Conservation (phyloP, 1,284 basidiomycete species). For the Bjerkandera adusta region DNA sequence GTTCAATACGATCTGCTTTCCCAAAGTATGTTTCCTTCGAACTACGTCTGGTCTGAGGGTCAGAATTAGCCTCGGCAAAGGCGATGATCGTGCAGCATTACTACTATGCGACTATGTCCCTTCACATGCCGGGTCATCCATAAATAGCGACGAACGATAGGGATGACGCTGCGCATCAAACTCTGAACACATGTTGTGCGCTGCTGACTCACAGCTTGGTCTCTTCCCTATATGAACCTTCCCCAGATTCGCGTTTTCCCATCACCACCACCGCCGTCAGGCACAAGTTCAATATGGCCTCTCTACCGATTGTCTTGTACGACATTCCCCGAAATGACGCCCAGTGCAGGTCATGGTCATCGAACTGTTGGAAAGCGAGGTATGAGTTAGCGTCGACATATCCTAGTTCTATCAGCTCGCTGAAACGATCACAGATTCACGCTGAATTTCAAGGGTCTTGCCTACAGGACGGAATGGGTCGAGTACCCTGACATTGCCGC, state of each 20-base stretch:
- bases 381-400: conserved; percentile 9
- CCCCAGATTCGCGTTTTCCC: not conserved
- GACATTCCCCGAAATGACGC: conserved; percentile 9
- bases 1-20: too few species aligned
- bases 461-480: conserved; percentile 35
- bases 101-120: too few species aligned
- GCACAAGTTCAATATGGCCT: not conserved
- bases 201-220: not conserved
- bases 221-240: not conserved
- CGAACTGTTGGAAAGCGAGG: conserved; percentile 26
- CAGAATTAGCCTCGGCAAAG: too few species aligned
- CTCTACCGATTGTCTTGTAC: conserved; percentile 13
- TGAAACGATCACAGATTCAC: conserved; percentile 6
- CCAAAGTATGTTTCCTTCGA: too few species aligned
- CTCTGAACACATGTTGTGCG: not conserved
- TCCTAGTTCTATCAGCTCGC: not conserved
- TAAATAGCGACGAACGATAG: not conserved
- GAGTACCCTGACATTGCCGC: conserved; percentile 36
- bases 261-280: not conserved
- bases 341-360: conserved; percentile 16
- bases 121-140: too few species aligned
- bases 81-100: too few species aligned
- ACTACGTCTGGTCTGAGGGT: too few species aligned
- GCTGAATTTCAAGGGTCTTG: conserved; percentile 34
- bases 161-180: not conserved